These are phyloP conservation scores for Krasilnikovozyma curviuscula DNA, from an alignment of 768 basidiomycete species.

Conservation along the genomic window DNA sequence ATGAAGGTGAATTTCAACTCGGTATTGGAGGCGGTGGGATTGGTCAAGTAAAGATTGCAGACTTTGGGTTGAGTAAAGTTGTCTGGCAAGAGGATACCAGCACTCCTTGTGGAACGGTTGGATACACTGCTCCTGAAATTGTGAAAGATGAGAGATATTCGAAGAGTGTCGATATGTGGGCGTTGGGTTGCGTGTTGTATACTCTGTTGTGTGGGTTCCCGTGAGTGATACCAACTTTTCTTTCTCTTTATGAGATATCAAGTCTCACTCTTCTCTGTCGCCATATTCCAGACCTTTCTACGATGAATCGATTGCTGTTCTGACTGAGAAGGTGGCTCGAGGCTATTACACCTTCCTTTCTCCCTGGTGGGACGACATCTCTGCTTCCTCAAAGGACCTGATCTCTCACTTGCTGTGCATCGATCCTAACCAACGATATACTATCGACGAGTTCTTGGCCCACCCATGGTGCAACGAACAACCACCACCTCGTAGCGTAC, in stretches of 20 bases:
- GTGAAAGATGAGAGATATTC: conserved; percentile 95
- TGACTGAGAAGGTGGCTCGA: conserved; percentile 92
- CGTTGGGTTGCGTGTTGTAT: conserved; percentile 94
- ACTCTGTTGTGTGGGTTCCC: conserved; percentile 85
- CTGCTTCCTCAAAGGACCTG: conserved; percentile 75
- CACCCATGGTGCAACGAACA: conserved; percentile 77
- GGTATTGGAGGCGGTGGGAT: conserved; percentile 93
- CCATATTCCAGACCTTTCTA: conserved; percentile 54
- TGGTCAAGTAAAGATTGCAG: conserved; percentile 93
- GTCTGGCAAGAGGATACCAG: conserved; percentile 98
- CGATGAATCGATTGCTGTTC: conserved; percentile 92
- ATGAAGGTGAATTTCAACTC: conserved; percentile 86
- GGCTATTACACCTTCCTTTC: conserved; percentile 97
- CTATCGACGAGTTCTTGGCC: conserved; percentile 89
- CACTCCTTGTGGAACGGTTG: conserved; percentile 99
- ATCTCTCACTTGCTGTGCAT: conserved; percentile 88
- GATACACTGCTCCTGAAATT: conserved; percentile 97
- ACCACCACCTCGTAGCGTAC: conserved; percentile 29
- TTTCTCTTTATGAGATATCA: no score
- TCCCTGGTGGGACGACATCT: conserved; percentile 99
- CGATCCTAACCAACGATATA: conserved; percentile 84
- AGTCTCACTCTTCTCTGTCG: background rate
- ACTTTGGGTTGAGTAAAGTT: conserved; percentile 91
- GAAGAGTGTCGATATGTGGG: conserved; percentile 98
- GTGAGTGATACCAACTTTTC: conserved; percentile 16